Percentiles rank a stretch among this genome's conserved stretches.
Evolutionary conservation across 805 yeast species (phyloP).

Genomic region (Candida hungchunana): DNA sequence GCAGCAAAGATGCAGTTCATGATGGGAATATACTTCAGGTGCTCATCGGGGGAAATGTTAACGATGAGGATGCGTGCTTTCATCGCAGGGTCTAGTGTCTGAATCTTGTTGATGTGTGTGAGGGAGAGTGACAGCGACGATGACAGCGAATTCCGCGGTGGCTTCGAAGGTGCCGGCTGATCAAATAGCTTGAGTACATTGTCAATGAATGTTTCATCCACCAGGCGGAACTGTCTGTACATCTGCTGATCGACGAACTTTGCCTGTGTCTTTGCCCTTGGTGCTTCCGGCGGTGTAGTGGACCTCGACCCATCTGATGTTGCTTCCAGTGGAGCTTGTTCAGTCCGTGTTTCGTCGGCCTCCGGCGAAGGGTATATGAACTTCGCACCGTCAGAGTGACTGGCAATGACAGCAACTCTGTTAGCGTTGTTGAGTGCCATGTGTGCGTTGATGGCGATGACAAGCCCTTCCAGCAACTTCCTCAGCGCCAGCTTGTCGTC

Average conservation of each 20-base stretch:
- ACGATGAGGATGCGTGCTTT: conserved; percentile 64
- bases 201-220: conserved; percentile 68
- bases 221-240: conserved; percentile 79
- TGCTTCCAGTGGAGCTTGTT: too few relatives aligned
- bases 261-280: conserved; percentile 14
- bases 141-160: conserved; percentile 49
- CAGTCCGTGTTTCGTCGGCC: background rate
- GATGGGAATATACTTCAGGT: conserved; percentile 81
- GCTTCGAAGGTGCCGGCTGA: conserved; percentile 25
- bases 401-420: conserved; percentile 74
- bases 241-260: conserved; percentile 51
- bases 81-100: conserved; percentile 38
- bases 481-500: conserved; percentile 26
- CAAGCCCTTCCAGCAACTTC: conserved; percentile 52
- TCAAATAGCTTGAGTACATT: conserved; percentile 43
- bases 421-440: conserved; percentile 80
- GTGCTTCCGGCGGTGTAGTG: conserved; percentile 18
- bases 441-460: conserved; percentile 84
- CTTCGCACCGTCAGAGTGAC: conserved; percentile 64
- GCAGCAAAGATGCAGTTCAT: conserved; percentile 97
- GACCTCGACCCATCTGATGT: too few relatives aligned
- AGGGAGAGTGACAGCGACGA: conserved; percentile 83
- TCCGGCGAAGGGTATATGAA: conserved; percentile 59
- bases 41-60: conserved; percentile 67
- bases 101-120: conserved; percentile 64